phyloP scores from a whole-genome alignment of 2,329 filamentous ascomycete species.

The Cladosporium sp. region DNA sequence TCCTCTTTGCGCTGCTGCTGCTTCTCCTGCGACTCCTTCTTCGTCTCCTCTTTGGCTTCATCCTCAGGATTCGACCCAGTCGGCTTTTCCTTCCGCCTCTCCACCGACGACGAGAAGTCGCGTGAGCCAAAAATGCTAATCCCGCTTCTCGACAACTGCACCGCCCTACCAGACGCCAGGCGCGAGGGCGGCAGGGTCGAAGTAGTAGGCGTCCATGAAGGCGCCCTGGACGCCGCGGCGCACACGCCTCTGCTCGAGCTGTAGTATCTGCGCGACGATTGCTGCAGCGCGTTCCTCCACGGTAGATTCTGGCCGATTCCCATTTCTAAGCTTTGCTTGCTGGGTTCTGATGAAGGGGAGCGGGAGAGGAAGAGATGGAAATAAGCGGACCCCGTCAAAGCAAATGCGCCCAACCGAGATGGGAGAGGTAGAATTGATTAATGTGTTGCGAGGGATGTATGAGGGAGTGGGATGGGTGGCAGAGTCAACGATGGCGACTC shows the following conservation, averaged over 20 bases:
- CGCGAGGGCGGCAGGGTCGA: constrained; percentile 19
- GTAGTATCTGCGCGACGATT: constrained; percentile 28
- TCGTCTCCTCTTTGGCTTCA: constrained; percentile 39
- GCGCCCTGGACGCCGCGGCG: constrained; percentile 24
- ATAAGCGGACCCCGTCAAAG: too few species aligned
- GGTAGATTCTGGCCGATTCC: constrained; percentile 61
- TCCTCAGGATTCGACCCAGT: constrained; percentile 45
- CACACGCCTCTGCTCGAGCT: constrained; percentile 23
- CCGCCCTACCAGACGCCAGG: constrained; percentile 16
- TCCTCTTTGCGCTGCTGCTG: constrained; percentile 18
- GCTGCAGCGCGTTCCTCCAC: constrained; percentile 56
- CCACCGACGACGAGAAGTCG: constrained; percentile 38
- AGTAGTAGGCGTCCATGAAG: constrained; percentile 18
- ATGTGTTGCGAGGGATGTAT: too few species aligned
- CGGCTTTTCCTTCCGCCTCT: constrained; percentile 54
- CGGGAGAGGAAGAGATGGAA: neutral
- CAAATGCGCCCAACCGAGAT: too few species aligned
- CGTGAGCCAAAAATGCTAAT: constrained; percentile 23
- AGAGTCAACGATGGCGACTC: too few species aligned
- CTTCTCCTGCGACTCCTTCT: constrained; percentile 35
- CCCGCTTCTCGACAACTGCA: constrained; percentile 3
- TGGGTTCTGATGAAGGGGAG: neutral
- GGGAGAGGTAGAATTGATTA: too few species aligned
- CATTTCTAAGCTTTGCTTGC: constrained; percentile 51
- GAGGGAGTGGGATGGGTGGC: too few species aligned